These are phyloP conservation scores for Bremia lactucae DNA, from an alignment of 352 stramenopile genomes.

Conservation along the genomic window DNA sequence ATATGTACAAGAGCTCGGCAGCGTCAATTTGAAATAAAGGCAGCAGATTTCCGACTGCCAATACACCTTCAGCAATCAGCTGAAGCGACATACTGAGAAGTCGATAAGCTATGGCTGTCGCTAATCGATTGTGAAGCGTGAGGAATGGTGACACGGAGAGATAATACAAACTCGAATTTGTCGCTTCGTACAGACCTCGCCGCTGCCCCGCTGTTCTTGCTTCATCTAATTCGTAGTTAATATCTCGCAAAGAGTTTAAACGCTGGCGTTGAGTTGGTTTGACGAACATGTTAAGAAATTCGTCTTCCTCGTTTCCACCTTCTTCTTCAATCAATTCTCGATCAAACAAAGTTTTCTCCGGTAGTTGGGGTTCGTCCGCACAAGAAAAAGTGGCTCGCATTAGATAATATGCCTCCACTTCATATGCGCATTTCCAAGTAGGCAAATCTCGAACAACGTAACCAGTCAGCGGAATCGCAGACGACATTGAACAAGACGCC, in stretches of 20 bases:
- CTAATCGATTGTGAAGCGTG: conserved; percentile 76
- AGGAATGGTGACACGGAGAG: conserved; percentile 75
- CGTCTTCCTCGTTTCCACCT: conserved; percentile 64
- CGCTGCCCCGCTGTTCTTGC: conserved; percentile 61
- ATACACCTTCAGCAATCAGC: conserved; percentile 73
- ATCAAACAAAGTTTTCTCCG: conserved; percentile 12
- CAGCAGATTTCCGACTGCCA: conserved; percentile 74
- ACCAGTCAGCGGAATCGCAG: conserved; percentile 43
- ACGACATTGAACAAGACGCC: conserved; percentile 28
- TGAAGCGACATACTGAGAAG: conserved; percentile 75
- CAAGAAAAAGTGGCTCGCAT: conserved; percentile 77
- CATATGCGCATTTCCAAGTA: conserved; percentile 82
- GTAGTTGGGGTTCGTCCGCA: conserved; percentile 30
- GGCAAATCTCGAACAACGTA: conserved; percentile 79
- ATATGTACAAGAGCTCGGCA: conserved; percentile 55
- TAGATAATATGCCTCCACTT: conserved; percentile 81
- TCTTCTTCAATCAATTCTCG: conserved; percentile 40
- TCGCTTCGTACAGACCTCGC: conserved; percentile 70
- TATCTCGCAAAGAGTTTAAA: conserved; percentile 50
- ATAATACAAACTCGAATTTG: conserved; percentile 79
- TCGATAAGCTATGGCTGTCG: conserved; percentile 74
- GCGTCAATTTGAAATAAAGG: conserved; percentile 78
- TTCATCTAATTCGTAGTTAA: conserved; percentile 78
- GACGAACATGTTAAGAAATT: conserved; percentile 71
- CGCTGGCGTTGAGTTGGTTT: conserved; percentile 34